A percentile compares a stretch with the other conserved stretches of the same genome.
These are phyloP conservation scores for Solanum acaule DNA, from an alignment of 257 asterid genomes.

Conservation along the genomic window DNA sequence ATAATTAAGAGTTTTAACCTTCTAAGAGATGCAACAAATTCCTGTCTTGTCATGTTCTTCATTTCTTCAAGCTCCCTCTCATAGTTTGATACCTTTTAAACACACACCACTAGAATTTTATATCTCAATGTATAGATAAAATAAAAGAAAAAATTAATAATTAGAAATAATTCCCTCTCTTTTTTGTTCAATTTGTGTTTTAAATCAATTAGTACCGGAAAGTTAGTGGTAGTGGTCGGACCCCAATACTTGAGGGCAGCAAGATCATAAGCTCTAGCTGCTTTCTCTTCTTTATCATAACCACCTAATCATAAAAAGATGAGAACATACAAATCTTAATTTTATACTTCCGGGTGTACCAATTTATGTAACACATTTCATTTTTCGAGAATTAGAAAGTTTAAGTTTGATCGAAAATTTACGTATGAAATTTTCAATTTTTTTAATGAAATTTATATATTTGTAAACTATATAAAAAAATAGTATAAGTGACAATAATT, in stretches of 20 bases:
- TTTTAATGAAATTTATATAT: no score
- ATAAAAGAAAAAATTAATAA: not conserved
- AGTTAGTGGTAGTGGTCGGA: constrained; percentile 80
- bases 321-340: constrained; percentile 1
- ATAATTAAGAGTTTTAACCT: constrained; percentile 29
- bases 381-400: no score
- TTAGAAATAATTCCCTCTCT: not conserved
- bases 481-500: no score
- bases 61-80: constrained; percentile 73
- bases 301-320: constrained; percentile 40
- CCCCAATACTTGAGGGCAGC: constrained; percentile 96
- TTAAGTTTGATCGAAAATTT: no score
- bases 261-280: constrained; percentile 89
- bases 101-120: not conserved
- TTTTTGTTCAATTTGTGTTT: not conserved
- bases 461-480: no score
- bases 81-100: constrained; percentile 43
- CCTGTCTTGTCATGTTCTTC: constrained; percentile 92
- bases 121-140: not conserved
- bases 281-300: constrained; percentile 89
- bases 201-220: constrained; percentile 33
- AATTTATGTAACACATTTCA: no score
- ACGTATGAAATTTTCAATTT: no score
- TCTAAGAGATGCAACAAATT: constrained; percentile 91
- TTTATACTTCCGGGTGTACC: no score